These are phyloP conservation scores for Fallopia convolvulus DNA, from an alignment of 148 eudicot genomes.

Conservation along the genomic window DNA sequence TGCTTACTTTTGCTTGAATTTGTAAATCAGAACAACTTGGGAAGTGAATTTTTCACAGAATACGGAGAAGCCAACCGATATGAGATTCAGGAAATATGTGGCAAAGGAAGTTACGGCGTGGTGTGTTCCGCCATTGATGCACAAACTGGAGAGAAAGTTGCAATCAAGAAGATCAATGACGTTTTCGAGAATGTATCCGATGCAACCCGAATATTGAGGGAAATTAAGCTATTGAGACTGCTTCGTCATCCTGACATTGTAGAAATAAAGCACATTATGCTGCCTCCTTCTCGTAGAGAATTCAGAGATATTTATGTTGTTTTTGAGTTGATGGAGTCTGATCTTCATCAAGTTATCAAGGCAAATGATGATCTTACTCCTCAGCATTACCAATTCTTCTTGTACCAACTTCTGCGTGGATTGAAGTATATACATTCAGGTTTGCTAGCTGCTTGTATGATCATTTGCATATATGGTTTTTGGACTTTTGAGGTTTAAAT, in stretches of 20 bases:
- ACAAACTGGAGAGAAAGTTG: conserved; percentile 78
- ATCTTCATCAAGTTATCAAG: conserved; percentile 86
- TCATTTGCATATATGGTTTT: not conserved
- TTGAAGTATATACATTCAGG: conserved; percentile 86
- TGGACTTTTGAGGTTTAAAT: not conserved
- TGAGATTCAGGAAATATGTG: conserved; percentile 77
- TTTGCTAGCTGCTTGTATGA: conserved; percentile 9
- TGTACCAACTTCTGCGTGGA: conserved; percentile 91
- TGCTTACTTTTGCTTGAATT: not conserved
- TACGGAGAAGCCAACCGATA: conserved; percentile 91
- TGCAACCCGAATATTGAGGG: conserved; percentile 88
- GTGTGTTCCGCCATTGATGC: conserved; percentile 85
- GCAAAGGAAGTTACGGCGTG: conserved; percentile 95
- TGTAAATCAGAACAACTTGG: conserved; percentile 3
- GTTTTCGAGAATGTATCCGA: conserved; percentile 97
- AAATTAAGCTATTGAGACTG: conserved; percentile 82
- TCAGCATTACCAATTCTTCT: conserved; percentile 81
- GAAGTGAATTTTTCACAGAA: conserved; percentile 74
- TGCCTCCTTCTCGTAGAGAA: conserved; percentile 90
- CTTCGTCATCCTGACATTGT: conserved; percentile 92
- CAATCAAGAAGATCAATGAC: conserved; percentile 90
- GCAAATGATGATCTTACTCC: conserved; percentile 90
- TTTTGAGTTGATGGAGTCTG: conserved; percentile 96
- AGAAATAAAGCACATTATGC: conserved; percentile 86
- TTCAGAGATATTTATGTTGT: conserved; percentile 83